Conservation (phyloP, 192 early-diverging fungal species). For the Funneliformis mosseae region DNA sequence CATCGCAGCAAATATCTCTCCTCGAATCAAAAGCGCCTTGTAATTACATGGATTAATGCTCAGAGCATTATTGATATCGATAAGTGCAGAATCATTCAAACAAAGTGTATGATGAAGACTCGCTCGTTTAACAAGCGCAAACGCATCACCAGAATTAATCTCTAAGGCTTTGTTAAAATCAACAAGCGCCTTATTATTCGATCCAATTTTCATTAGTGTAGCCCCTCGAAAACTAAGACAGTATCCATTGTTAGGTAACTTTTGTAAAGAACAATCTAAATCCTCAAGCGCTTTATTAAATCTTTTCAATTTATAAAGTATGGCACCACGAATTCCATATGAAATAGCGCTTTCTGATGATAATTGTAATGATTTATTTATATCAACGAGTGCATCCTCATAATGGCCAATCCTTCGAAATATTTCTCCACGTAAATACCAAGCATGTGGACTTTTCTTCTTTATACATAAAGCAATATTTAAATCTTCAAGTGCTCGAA, state of each 20-base stretch:
- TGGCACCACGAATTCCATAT: slow-evolving; percentile 14
- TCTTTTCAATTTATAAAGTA: neutral
- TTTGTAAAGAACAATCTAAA: slow-evolving; percentile 12
- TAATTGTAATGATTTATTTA: slow-evolving; percentile 29
- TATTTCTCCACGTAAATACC: slow-evolving; percentile 4
- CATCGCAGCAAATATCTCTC: neutral
- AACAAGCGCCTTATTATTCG: neutral
- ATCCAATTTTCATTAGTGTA: neutral
- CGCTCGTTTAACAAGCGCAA: neutral
- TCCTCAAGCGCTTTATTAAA: slow-evolving; percentile 8
- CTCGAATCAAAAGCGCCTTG: neutral
- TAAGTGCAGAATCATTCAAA: neutral
- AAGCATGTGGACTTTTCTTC: neutral
- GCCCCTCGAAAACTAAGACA: slow-evolving; percentile 1
- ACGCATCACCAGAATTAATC: neutral
- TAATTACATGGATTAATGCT: neutral
- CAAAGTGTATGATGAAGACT: neutral
- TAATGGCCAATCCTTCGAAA: slow-evolving; percentile 25
- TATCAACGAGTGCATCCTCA: slow-evolving; percentile 22
- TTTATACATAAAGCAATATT: neutral
- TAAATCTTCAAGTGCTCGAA: neutral
- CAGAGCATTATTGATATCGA: neutral
- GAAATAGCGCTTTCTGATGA: neutral
- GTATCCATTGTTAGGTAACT: neutral
- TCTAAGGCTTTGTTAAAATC: slow-evolving; percentile 5